Base-by-base conservation (phyloP, 441 rosid species). In the Dalechampia spathulata region DNA sequence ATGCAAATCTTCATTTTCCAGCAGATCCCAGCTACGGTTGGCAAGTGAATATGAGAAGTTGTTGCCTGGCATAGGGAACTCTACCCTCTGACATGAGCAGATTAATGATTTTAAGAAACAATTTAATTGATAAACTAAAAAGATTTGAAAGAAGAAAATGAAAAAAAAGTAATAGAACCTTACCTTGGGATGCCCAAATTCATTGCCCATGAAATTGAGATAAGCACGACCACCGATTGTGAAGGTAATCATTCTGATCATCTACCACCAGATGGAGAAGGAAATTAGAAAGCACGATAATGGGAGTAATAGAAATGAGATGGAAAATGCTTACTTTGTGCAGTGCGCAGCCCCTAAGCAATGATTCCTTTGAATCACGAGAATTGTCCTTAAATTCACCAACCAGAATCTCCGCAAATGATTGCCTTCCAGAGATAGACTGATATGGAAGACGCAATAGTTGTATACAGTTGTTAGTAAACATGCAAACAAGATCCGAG, bases 191-290 rank as follows among this genome's bases (percentile, higher is more conserved):
- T 92, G 99, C 70, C 92, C 99, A 78, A 92, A 92, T 78, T 92
- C 99, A 58, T 92, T 89, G 65, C 99, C 99, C 88, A 89, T 89
- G 78, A 92, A 92, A 70, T 82, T 92, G 62, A 92, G 97, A 78
- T 83, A 92, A 67, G 92, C 96, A 67, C 26, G 74, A 52, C 94
- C 99, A 58, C 97, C 82, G 39, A 87, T 71, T 28, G 99, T 72
- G 67, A 82, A 92, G 43, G 96, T 85, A 55, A 92, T 78, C 78
- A 92, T 69, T 80, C 83, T 84, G 62, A 82, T 86, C 97, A 92
- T 86, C 99, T 89, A 75, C 65, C 44, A 58, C 66, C 63, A 55
- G 50, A 52, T 38, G 65, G 75, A 61, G 70, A 26, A 60, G 58
- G 66, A 65, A 30, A 30, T 30, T 13, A 74, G 52, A 26, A 46